Evolutionary conservation across 441 rosid species (phyloP), one percentile per base, ranked within the genome.

Genomic region (Pelargonium fulgidum): DNA sequence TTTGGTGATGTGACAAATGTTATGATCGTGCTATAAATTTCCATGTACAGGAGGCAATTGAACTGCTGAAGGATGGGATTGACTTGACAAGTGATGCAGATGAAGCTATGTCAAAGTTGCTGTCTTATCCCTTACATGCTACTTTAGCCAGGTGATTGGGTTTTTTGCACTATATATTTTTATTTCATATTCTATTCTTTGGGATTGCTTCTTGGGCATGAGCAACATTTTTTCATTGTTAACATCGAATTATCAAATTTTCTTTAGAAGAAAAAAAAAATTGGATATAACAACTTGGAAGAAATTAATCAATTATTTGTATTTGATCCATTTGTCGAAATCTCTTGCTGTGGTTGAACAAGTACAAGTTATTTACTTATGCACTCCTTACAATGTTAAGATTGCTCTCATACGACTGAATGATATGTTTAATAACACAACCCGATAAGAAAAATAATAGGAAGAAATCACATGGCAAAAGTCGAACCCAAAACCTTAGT

Each of bases 51-150:
- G 98, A 91, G 76, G 95, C 95, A 1, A 80, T 87, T 61, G 83
- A 84, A 76, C 89, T 93, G 73, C 95, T 91, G 45, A 88, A 91
- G 88, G 97, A 93, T 84, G 98, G 93, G 71, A 89, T 93, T 83
- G 98, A 93, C 78, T 79, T 91, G 85, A 85, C 89, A 75, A 80
- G 94, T 13, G 98, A 91, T 71, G 82, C 98, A 10, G 97, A 91
- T 68, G 82, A 87, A 81, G 92, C 73, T 50, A 85, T 93, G 22
- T 77, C 85, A 56, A 85, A 88, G 70, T 84, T 93, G 83, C 79
- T 91, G 29, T 89, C 98, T 61, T 93, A 89, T 85, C 98, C 98
- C 67, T 75, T 93, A 36, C 86, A 75, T 22, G 81, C 80, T 66
- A 88, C 90, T 67, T 77, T 93, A 79, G 73, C 72, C 39, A 88